Base-by-base conservation (phyloP, 2,329 filamentous ascomycete genomes). In the Sclerotinia glacialis region DNA sequence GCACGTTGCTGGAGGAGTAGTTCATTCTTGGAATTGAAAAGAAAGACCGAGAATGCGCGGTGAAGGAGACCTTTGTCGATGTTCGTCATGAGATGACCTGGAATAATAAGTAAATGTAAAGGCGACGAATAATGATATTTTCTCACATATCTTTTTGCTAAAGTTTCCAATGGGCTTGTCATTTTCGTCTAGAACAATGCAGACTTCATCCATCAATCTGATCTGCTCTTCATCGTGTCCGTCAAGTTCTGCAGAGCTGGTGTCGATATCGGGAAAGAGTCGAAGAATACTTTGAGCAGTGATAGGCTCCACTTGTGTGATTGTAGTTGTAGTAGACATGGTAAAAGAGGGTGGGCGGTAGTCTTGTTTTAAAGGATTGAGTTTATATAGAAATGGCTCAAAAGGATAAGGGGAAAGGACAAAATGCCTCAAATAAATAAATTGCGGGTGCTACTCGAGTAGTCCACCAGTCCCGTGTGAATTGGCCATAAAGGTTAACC, bases 181-280 rank as follows among this genome's bases (percentile, higher is more conserved):
- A 75, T 98, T 86, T 74, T 96, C 88, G 79, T 98, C 94, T 56
- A 96, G 82, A 23, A 99, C 95, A 77, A 99, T 98, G 84, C 95
- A 99, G 60, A 97, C 90, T 82, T 98, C 95, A 76, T 99, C 94
- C 95, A 99, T 99, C 75, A 99, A 81, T 61, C 94, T 89, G 75
- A 97, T 97, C 82, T 99, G 95, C 83, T 98, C 94, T 78, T 91
- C 94, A 82, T 98, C 93, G 81, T 98, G 96, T 62, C 94, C 95
- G 66, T 89, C 89, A 54, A 98, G 85, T 67, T 92, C 92, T 63
- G 86, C 84, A 70, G 81, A 80, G 73, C 89, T 88, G 68, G 87
- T 87, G 79, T 90, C 83, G 78, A 88, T 86, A 77, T 97, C 93
- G 64, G 93, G 92, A 79, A 98, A 98, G 59, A 98, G 86, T 69